These are phyloP conservation scores for Knufia petricola DNA, from an alignment of 2,329 filamentous ascomycete genomes.

Conservation along the genomic window DNA sequence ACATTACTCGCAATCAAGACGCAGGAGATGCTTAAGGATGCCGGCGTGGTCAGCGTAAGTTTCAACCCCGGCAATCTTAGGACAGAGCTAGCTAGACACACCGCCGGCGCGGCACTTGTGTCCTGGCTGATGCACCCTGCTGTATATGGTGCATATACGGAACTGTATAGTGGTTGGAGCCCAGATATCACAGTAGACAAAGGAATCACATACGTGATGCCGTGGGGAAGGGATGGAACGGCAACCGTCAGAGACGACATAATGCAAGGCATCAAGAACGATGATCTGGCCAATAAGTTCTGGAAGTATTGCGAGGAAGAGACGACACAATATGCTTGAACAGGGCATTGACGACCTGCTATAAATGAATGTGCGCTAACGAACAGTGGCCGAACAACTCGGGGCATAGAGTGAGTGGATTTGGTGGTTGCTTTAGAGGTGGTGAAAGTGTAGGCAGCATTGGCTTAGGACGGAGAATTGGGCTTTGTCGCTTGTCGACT, in stretches of 20 bases:
- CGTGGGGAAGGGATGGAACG: slow-evolving; percentile 35
- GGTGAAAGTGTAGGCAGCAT: no score
- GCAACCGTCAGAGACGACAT: background rate
- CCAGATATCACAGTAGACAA: slow-evolving; percentile 31
- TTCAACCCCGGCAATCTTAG: slow-evolving; percentile 36
- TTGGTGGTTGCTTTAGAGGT: no score
- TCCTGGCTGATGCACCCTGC: slow-evolving; percentile 23
- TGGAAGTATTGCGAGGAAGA: background rate
- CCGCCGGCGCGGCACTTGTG: slow-evolving; percentile 14
- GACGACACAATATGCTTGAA: background rate
- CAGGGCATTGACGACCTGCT: no score
- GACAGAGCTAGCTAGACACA: slow-evolving; percentile 30
- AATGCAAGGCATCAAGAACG: background rate
- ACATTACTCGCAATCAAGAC: slow-evolving; percentile 25
- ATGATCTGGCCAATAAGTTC: background rate
- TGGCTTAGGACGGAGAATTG: no score
- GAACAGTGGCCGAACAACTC: no score
- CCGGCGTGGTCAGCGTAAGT: slow-evolving; percentile 28
- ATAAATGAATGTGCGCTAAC: no score
- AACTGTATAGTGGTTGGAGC: slow-evolving; percentile 40
- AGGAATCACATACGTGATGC: slow-evolving; percentile 33
- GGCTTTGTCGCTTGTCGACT: no score
- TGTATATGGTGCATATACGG: slow-evolving; percentile 39
- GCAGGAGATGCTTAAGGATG: slow-evolving; percentile 13
- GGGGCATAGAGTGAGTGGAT: no score